A percentile compares a stretch with the other conserved stretches of the same genome.
Evolutionary conservation across 2,329 filamentous ascomycete species (phyloP).

Genomic region (Aspergillus sp.): DNA sequence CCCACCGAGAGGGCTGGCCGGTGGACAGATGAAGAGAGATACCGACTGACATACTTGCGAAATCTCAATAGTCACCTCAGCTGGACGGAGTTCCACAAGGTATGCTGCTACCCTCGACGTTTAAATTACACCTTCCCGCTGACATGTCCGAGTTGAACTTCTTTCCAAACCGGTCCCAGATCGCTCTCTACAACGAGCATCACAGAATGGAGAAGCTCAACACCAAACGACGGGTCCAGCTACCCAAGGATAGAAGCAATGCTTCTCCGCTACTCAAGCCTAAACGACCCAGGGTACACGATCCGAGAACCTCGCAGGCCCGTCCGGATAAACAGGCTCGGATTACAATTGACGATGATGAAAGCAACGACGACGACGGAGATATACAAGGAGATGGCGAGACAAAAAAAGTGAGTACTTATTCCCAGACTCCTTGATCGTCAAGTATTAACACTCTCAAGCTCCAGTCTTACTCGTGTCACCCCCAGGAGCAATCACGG

Average conservation of each 20-base stretch:
- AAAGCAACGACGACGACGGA: not conserved
- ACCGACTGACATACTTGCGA: not conserved
- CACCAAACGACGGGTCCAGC: not conserved
- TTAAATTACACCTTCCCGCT: not conserved
- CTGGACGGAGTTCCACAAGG: not conserved
- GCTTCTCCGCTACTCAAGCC: not conserved
- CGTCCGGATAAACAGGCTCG: not conserved
- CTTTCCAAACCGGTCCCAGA: not conserved
- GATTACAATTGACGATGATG: not conserved
- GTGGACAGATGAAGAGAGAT: not conserved
- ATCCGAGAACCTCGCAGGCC: not conserved
- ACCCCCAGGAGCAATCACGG: not conserved
- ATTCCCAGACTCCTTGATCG: not conserved
- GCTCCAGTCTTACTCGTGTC: not conserved
- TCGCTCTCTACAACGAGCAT: not conserved
- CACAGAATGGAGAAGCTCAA: not conserved
- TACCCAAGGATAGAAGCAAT: not conserved
- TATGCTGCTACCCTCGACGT: not conserved
- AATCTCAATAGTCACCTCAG: not conserved
- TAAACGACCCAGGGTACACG: not conserved
- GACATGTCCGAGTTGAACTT: not conserved
- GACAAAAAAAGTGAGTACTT: not conserved
- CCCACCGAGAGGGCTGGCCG: not conserved
- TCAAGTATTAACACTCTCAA: not conserved
- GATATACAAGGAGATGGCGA: not conserved